A percentile compares a stretch with the other conserved stretches of the same genome.
These are phyloP conservation scores for Plasmodium berghei DNA, from an alignment of 169 alveolate genomes.

Conservation along the genomic window DNA sequence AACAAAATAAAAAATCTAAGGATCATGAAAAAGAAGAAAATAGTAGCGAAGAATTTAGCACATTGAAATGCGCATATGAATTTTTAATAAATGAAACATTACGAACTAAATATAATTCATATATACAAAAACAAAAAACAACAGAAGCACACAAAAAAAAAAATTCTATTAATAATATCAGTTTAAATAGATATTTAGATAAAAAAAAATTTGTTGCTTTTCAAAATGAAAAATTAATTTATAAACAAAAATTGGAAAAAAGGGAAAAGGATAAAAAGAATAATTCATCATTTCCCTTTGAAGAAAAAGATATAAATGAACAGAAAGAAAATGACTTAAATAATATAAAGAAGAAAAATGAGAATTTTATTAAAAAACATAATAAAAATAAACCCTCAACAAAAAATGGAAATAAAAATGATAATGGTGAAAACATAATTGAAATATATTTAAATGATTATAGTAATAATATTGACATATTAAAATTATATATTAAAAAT, in stretches of 20 bases:
- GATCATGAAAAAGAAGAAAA: not conserved
- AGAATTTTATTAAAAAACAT: conserved; percentile 8
- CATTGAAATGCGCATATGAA: conserved; percentile 61
- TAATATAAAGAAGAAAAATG: not conserved
- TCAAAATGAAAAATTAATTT: conserved; percentile 10
- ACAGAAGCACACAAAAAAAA: not conserved
- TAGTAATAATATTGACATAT: conserved; percentile 8
- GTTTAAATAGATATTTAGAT: conserved; percentile 36
- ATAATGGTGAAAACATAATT: conserved; percentile 1
- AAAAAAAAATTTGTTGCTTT: conserved; percentile 19
- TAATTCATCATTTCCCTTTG: not conserved
- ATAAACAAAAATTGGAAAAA: conserved; percentile 42
- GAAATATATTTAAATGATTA: conserved; percentile 49
- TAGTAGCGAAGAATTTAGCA: conserved; percentile 19
- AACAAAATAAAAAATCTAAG: not conserved
- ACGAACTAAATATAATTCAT: conserved; percentile 47
- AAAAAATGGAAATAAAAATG: not conserved
- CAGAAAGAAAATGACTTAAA: not conserved
- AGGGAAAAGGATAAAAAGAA: conserved; percentile 6
- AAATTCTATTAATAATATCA: conserved; percentile 1
- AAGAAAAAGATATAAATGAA: conserved; percentile 9
- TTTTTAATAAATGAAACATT: conserved; percentile 40
- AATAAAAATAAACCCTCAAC: not conserved
- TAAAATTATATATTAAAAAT: conserved; percentile 13
- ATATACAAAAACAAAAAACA: conserved; percentile 7